Evolutionary conservation across 305 asterid genomes (phyloP), one percentile per base, ranked within the genome.

Genomic region (Rubia peregrina): DNA sequence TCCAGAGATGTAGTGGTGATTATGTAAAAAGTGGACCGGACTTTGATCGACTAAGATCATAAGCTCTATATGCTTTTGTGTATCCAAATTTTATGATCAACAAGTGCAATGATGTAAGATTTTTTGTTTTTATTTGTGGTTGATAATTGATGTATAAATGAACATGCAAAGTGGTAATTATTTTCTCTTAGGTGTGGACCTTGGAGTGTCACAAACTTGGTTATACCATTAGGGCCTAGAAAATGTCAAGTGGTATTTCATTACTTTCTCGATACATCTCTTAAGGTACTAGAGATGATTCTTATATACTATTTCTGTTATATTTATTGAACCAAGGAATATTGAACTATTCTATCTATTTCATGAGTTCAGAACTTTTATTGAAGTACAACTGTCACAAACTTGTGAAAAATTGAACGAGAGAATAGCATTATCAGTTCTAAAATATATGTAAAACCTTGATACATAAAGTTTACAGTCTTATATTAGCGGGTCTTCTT

Each of bases 31-130:
- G 72, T 44, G 79, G 73, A 66, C 80, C 79, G 67, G 88, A 81
- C 57, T 75, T 78, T 56, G 86, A 85, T 63, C 81, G 96, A 62
- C 89, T 92, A 51, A 97, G 95, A 3, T 79, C 86, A 43, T 71
- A 86, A 76, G 88, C 92, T 80, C 68, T 85, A 3, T 92, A 92
- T 73, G 95, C 96, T 61, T 92, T 87, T 51, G 83, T 90, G 22
- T 90, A 88, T 75, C 97, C 98, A 48, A 92, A 90, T 80, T 90
- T 92, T 80, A 90, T 90, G 98, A 87, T 92, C 61, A 95, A 97
- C 89, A 61, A 36, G 85, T 76, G 65, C 63, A 67, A 9, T 38
- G 24, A 65, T 44, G n/a, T 68, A 26, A 17, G 14, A 30, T 46
- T 48, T 40, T 51, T 33, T 4, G 3, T 51, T 12, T 49, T 48